Evolutionary conservation across 768 basidiomycete species (phyloP), one percentile per base, ranked within the genome.

Genomic region (Roridomyces roridus): DNA sequence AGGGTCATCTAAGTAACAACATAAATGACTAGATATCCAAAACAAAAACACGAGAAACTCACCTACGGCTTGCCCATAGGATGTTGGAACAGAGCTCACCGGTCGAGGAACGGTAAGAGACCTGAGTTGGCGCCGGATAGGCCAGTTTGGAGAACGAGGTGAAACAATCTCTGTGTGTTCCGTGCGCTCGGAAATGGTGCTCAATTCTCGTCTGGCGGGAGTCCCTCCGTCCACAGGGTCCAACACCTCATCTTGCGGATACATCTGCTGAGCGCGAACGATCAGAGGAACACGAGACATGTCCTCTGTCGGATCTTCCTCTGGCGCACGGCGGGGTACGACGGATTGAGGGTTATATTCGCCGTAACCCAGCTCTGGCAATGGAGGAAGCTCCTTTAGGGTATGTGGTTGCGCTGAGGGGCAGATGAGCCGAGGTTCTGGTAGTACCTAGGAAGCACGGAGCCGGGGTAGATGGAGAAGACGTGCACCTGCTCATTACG

Each of bases 11-110:
- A 60, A n/a, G n/a, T n/a, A n/a, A n/a, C 31, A 50, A 26, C 12
- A 41, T 42, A 25, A 40, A 36, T 31, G 15, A 21, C 39, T 14
- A 44, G 25, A 59, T 21, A 25, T 29, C 17, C 35, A 35, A 21
- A 26, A 51, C 15, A 5, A 37, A 7, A 20, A 3, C 18, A 57
- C n/a, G 21, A 39, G 8, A 25, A 29, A 69, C 84, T 53, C 62
- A 85, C 88, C 83, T 43, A 90, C 74, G 18, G 85, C 68, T 57
- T 80, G 77, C 4, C 88, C 89, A 62, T 91, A 91, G 1, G 86
- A 85, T 14, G 87, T 85, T 0, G 77, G 79, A 49, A 76, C 77
- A 11, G 76, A 74, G 46, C 71, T 70, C 26, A 70, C 68, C 20
- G 79, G 73, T 26, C 77, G 77, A 14, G 77, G 75, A 20, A 73